Base-by-base conservation (phyloP, 257 asterid species). In the Plantago ovata region DNA sequence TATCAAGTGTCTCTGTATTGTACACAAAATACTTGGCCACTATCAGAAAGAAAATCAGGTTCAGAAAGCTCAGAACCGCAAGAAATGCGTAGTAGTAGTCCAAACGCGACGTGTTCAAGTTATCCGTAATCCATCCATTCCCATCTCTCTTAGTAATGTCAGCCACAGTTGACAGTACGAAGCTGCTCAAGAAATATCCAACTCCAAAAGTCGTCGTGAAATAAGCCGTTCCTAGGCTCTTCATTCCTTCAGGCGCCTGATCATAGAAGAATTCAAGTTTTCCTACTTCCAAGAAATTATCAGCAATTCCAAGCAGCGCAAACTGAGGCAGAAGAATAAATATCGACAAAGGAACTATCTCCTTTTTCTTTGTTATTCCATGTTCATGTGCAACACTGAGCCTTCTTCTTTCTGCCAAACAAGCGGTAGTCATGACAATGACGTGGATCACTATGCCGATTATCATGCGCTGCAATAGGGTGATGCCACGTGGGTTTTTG, bases 231-330 rank as follows among this genome's bases (percentile, higher is more conserved):
- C 96, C 96, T 0, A 88, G 81, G 10, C 95, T 85, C 67, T 88
- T 86, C 95, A 86, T 84, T 8, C 84, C 80, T 48, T 81, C 74
- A 0, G 95, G 94, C 0, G 95, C 94, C 10, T 84, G 95, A 9
- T 86, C 94, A 10, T 86, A 86, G 72, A 86, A 86, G 48, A 86
- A 81, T 67, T 86, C 94, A 1, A 84, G 65, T 58, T 84, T 86
- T 0, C 86, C 90, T 14, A 84, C 91, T 18, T 84, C 95, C 53
- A 79, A 41, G 41, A 83, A 86, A 53, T 65, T 72, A 46, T 86
- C 95, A 0, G 94, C 82, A 11, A 76, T 61, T 9, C 95, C 94
- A 79, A 78, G 61, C 2, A 86, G 59, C 6, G 72, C 78, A 32
- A 86, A 84, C 38, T 84, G 95, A 0, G 94, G 88, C 11, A 86